These are phyloP conservation scores for Darksidea phi DNA, from an alignment of 495 filamentous ascomycete genomes.

Conservation along the genomic window DNA sequence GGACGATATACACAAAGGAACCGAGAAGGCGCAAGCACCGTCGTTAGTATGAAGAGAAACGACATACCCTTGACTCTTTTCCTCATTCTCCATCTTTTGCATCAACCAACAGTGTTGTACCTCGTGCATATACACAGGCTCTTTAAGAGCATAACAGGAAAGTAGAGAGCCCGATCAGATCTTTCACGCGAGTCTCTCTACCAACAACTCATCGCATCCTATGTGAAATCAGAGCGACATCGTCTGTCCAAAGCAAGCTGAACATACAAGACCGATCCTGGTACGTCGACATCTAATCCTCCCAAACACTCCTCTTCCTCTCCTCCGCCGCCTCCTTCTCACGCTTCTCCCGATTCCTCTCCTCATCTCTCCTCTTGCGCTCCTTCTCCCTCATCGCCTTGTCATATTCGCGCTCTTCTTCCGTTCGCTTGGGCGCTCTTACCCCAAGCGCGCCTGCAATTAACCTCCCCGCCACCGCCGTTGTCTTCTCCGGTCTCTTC, in stretches of 20 bases:
- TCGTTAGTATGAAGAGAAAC: no score
- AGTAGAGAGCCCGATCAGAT: background rate
- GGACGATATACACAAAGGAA: no score
- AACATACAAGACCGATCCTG: no score
- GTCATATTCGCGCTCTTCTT: constrained; percentile 89
- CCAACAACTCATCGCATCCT: background rate
- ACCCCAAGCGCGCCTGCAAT: constrained; percentile 88
- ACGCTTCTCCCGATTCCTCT: constrained; percentile 63
- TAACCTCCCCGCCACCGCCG: constrained; percentile 83
- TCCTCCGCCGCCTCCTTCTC: constrained; percentile 67
- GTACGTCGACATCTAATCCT: constrained; percentile 60
- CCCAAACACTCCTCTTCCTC: constrained; percentile 77
- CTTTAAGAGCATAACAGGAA: background rate
- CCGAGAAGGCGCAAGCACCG: no score
- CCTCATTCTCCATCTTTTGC: no score
- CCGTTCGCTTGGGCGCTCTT: constrained; percentile 72
- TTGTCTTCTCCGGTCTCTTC: constrained; percentile 80
- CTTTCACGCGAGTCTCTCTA: background rate
- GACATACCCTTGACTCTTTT: no score
- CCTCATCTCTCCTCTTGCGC: constrained; percentile 69
- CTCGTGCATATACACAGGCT: no score
- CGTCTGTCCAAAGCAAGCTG: background rate
- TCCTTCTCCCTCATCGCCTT: constrained; percentile 80
- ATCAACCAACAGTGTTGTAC: no score
- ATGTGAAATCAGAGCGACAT: background rate